These are phyloP conservation scores for Suhomyces kunorum DNA, from an alignment of 1,139 yeast genomes.

Conservation along the genomic window DNA sequence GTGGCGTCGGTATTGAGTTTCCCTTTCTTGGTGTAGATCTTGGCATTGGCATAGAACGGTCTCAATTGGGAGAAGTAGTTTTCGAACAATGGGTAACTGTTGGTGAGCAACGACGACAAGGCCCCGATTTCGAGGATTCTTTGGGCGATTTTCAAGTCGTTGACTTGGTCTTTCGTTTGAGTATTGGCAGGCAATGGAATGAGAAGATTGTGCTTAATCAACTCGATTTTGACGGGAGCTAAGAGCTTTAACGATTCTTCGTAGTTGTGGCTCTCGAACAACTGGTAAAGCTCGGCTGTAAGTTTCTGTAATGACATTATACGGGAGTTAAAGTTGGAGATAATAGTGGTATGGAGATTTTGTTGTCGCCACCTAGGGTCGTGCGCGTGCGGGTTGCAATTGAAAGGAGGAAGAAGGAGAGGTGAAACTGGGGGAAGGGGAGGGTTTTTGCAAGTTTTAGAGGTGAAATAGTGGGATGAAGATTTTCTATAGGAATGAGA, in stretches of 20 bases:
- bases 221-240: slow-evolving; percentile 72
- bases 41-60: slow-evolving; percentile 61
- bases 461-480: too few relatives aligned
- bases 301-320: slow-evolving; percentile 50
- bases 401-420: background rate
- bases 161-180: slow-evolving; percentile 45
- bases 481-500: too few relatives aligned
- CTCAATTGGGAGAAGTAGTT: slow-evolving; percentile 74
- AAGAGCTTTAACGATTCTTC: slow-evolving; percentile 59
- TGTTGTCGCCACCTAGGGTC: slow-evolving; percentile 11
- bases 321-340: background rate
- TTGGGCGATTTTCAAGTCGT: slow-evolving; percentile 77
- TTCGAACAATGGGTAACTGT: slow-evolving; percentile 65
- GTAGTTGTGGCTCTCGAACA: slow-evolving; percentile 65
- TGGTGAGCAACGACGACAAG: slow-evolving; percentile 64
- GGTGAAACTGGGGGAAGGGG: background rate
- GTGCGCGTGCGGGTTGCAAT: slow-evolving; percentile 3
- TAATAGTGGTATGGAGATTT: background rate
- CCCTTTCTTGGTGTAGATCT: slow-evolving; percentile 58
- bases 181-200: slow-evolving; percentile 59
- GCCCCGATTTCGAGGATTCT: slow-evolving; percentile 88
- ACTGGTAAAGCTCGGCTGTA: slow-evolving; percentile 65
- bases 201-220: slow-evolving; percentile 74
- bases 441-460: background rate
- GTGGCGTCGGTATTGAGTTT: slow-evolving; percentile 52